Conservation (phyloP, 1,284 basidiomycete genomes). For the Moesziomyces globuligerus region DNA sequence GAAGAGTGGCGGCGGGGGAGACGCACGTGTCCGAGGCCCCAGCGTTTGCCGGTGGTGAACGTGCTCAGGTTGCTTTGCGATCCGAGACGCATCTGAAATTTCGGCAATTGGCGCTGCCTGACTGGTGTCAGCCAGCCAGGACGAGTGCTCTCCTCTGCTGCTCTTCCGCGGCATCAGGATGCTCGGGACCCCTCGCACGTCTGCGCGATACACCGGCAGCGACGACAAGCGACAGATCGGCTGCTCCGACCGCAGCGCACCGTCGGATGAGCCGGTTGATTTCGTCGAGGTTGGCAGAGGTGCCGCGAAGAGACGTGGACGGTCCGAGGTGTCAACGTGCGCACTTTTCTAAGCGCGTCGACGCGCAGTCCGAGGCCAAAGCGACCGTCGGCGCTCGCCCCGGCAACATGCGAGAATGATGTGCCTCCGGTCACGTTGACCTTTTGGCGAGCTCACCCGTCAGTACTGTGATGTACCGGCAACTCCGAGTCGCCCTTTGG, state of each 20-base stretch:
- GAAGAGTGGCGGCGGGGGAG: not conserved
- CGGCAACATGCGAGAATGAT: too few species aligned
- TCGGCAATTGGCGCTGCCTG: too few species aligned
- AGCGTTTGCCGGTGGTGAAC: not conserved
- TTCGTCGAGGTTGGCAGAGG: not conserved
- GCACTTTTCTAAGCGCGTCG: not conserved
- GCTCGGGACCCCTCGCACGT: too few species aligned
- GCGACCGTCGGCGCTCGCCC: too few species aligned
- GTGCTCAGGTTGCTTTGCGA: not conserved
- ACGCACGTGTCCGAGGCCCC: not conserved
- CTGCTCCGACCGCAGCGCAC: not conserved
- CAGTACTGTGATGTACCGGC: too few species aligned
- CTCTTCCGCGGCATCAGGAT: too few species aligned
- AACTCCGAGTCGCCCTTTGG: too few species aligned
- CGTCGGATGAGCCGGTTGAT: not conserved
- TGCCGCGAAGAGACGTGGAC: not conserved
- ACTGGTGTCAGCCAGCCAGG: too few species aligned
- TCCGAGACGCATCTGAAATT: too few species aligned
- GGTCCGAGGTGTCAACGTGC: conserved; percentile 1
- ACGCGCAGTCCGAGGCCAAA: not conserved
- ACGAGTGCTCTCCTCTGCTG: too few species aligned
- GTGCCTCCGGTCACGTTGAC: not conserved
- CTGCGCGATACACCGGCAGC: not conserved
- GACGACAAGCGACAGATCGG: not conserved
- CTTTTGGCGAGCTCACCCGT: too few species aligned